Base-by-base conservation (phyloP, 164 flowering plant genomes). In the Magnolia sinica region DNA sequence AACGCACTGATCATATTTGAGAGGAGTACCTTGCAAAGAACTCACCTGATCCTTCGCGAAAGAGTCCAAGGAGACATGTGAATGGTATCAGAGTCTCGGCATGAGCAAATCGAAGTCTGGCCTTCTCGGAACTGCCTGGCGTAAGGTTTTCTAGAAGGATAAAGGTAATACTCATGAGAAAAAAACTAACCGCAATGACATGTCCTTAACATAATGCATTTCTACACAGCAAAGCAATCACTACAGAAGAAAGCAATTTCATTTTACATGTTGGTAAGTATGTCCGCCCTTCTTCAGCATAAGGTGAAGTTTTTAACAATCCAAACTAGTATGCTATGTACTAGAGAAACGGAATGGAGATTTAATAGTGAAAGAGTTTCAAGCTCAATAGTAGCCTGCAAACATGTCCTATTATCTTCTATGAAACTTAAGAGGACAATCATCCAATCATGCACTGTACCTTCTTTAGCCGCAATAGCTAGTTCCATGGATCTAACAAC, bases 1-100 rank as follows among this genome's bases (percentile, higher is more conserved):
- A 37, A 37, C 45, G 7, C 45, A 37, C 45, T 37, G 45, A 5
- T 37, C 45, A 37, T 37, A 37, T 0, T 37, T 37, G 45, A 37
- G 4, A 29, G 50, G 20, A 29, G 51, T 16, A 31, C 51, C 31
- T 37, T 29, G 5, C 49, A 18, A 65, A 68, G n/a, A 76, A 79
- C 89, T 79, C 76, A 96, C 99, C 97, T 73, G 89, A 78, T 81
- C 87, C 88, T 68, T 94, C 90, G 73, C 89, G 92, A 79, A 94
- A 94, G 22, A 96, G 94, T 24, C 99, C 99, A 74, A 96, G 94
- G 72, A 96, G 89, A 83, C 99, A 96, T 65, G 98, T 89, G 81
- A 96, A 96, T 59, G 99, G 99, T 64, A 96, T 87, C 67, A 96
- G 83, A 73, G 99, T 94, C 81, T 94, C 99, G 14, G 98, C 99